These are phyloP conservation scores for Linnemannia elongata DNA, from an alignment of 192 early-diverging fungal genomes.

Conservation along the genomic window DNA sequence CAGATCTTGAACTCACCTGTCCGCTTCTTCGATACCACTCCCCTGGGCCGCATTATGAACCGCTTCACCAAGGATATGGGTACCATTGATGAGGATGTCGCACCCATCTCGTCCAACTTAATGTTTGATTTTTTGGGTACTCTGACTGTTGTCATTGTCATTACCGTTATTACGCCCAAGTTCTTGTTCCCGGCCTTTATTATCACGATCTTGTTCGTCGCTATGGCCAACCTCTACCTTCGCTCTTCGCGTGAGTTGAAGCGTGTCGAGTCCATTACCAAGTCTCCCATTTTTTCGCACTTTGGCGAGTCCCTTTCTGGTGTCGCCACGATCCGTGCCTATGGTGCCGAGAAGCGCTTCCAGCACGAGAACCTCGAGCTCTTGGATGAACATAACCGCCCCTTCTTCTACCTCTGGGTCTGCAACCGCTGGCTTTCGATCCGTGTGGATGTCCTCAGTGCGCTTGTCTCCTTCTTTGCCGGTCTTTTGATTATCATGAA, in stretches of 20 bases:
- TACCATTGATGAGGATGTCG: slow-evolving; percentile 60
- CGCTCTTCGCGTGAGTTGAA: slow-evolving; percentile 89
- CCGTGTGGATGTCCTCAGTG: slow-evolving; percentile 78
- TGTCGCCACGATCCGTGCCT: slow-evolving; percentile 87
- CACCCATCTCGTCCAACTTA: slow-evolving; percentile 68
- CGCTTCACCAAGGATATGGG: slow-evolving; percentile 80
- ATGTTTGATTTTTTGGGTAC: slow-evolving; percentile 58
- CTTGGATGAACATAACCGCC: slow-evolving; percentile 79
- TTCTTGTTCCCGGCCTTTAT: slow-evolving; percentile 58
- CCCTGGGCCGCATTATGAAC: slow-evolving; percentile 83
- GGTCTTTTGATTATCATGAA: slow-evolving; percentile 73
- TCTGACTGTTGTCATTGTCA: slow-evolving; percentile 52
- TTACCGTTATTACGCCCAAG: slow-evolving; percentile 49
- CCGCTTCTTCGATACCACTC: slow-evolving; percentile 77
- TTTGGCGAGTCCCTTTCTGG: slow-evolving; percentile 87
- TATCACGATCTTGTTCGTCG: slow-evolving; percentile 66
- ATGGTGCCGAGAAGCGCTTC: slow-evolving; percentile 75
- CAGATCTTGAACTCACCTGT: slow-evolving; percentile 55
- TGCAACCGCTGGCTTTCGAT: slow-evolving; percentile 87
- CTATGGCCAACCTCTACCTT: slow-evolving; percentile 77
- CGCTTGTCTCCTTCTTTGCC: slow-evolving; percentile 78
- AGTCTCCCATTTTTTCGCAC: slow-evolving; percentile 74
- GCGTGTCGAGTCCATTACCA: slow-evolving; percentile 73
- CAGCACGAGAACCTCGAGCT: slow-evolving; percentile 68
- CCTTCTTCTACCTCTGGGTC: slow-evolving; percentile 84